Evolutionary conservation across 192 early-diverging fungal genomes (phyloP).

Genomic region (Coemansia sp.): DNA sequence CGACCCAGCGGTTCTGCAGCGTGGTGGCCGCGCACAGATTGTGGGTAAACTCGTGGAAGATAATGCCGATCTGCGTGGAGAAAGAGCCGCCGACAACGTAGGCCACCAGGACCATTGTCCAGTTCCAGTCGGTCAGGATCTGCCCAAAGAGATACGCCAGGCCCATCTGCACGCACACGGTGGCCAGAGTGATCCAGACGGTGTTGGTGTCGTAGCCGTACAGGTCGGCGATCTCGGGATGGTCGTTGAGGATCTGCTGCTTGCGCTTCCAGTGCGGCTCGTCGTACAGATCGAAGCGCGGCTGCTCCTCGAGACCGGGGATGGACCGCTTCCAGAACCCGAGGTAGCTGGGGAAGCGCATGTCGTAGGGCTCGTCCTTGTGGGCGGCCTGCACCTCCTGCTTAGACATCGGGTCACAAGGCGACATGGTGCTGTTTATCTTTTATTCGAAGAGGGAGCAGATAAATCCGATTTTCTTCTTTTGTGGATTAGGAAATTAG

Average conservation of each 20-base stretch:
- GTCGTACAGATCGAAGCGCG: conserved; percentile 83
- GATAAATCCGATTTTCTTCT: background rate
- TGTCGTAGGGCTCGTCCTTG: conserved; percentile 56
- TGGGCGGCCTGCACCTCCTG: conserved; percentile 40
- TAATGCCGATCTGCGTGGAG: conserved; percentile 74
- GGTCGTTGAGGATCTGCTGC: conserved; percentile 76
- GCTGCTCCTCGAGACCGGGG: conserved; percentile 65
- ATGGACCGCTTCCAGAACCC: conserved; percentile 82
- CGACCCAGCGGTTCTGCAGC: conserved; percentile 77
- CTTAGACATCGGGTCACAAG: conserved; percentile 22
- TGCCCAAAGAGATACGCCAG: conserved; percentile 77
- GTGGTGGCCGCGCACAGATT: conserved; percentile 70
- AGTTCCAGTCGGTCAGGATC: conserved; percentile 61
- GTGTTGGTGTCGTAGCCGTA: conserved; percentile 82
- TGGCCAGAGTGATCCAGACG: conserved; percentile 63
- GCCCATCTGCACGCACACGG: conserved; percentile 68
- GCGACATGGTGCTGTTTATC: conserved; percentile 43
- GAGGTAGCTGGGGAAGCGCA: conserved; percentile 72
- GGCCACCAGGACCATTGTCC: conserved; percentile 61
- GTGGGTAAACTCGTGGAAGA: conserved; percentile 94
- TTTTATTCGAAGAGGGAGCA: too few relatives aligned
- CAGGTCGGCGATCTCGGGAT: conserved; percentile 85
- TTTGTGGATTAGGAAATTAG: too few relatives aligned
- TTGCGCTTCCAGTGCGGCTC: conserved; percentile 94
- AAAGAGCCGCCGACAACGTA: conserved; percentile 83